Conservation (phyloP, 2,329 filamentous ascomycete genomes). For the Microcyclosporella mali region DNA sequence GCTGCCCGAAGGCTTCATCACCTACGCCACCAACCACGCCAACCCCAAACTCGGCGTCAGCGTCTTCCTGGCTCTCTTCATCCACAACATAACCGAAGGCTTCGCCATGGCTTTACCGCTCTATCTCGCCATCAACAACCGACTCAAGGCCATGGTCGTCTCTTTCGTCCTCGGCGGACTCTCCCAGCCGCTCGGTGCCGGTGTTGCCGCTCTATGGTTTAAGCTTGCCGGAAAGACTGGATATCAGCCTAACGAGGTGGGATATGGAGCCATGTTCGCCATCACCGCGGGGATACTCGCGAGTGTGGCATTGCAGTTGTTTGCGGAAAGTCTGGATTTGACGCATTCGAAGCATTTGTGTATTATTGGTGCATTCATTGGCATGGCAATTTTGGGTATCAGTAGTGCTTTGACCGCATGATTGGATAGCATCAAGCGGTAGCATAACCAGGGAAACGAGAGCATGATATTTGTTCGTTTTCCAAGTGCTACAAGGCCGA, state of each 20-base stretch:
- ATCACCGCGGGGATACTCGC: slow-evolving; percentile 91
- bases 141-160: slow-evolving; percentile 76
- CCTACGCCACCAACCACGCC: slow-evolving; percentile 94
- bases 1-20: slow-evolving; percentile 80
- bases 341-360: slow-evolving; percentile 73
- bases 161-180: slow-evolving; percentile 76
- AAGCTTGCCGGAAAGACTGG: slow-evolving; percentile 54
- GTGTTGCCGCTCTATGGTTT: slow-evolving; percentile 80
- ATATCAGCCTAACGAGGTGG: slow-evolving; percentile 47
- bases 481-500: too few species aligned
- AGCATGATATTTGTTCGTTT: too few species aligned
- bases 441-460: too few species aligned
- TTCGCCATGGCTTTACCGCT: slow-evolving; percentile 90
- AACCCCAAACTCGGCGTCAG: slow-evolving; percentile 82
- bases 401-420: slow-evolving; percentile 75
- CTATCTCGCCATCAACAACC: slow-evolving; percentile 80
- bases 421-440: slow-evolving; percentile 5
- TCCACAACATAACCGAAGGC: slow-evolving; percentile 97
- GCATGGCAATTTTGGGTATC: slow-evolving; percentile 80
- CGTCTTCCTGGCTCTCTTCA: slow-evolving; percentile 91
- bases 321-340: slow-evolving; percentile 76
- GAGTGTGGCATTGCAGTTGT: slow-evolving; percentile 81
- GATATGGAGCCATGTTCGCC: slow-evolving; percentile 79
- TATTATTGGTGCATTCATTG: slow-evolving; percentile 72
- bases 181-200: slow-evolving; percentile 81